These are phyloP conservation scores for Tetrapisispora nanseiensis DNA, from an alignment of 805 yeast genomes.

Conservation along the genomic window DNA sequence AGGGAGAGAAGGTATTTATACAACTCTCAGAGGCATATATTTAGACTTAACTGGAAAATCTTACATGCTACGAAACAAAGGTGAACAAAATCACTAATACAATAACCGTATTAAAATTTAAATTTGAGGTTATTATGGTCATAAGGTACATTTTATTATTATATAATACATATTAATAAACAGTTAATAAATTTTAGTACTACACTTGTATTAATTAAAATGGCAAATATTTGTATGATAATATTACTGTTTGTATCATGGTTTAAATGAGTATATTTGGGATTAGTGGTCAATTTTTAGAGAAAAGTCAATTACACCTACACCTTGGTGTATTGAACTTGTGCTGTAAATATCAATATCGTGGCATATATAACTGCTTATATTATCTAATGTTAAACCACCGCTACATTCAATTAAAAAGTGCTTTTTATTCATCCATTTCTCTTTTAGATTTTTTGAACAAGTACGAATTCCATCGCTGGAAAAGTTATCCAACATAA, in stretches of 20 bases:
- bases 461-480: constrained; percentile 55
- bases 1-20: constrained; percentile 57
- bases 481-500: constrained; percentile 84
- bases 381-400: constrained; percentile 66
- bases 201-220: no score
- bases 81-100: no score
- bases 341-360: constrained; percentile 88
- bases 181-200: no score
- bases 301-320: constrained; percentile 71
- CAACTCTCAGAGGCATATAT: constrained; percentile 64
- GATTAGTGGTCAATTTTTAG: constrained; percentile 37
- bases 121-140: no score
- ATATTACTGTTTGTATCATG: no score
- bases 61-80: constrained; percentile 56
- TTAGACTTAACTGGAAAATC: constrained; percentile 80
- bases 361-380: constrained; percentile 55
- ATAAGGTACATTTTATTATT: no score
- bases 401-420: constrained; percentile 87
- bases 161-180: no score
- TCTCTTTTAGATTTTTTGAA: constrained; percentile 50
- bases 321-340: constrained; percentile 88
- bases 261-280: no score
- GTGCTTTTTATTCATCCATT: constrained; percentile 39
- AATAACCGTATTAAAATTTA: no score
- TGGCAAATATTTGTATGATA: no score